phyloP scores from a whole-genome alignment of 2,329 filamentous ascomycete species.

The Botrytis galanthina region DNA sequence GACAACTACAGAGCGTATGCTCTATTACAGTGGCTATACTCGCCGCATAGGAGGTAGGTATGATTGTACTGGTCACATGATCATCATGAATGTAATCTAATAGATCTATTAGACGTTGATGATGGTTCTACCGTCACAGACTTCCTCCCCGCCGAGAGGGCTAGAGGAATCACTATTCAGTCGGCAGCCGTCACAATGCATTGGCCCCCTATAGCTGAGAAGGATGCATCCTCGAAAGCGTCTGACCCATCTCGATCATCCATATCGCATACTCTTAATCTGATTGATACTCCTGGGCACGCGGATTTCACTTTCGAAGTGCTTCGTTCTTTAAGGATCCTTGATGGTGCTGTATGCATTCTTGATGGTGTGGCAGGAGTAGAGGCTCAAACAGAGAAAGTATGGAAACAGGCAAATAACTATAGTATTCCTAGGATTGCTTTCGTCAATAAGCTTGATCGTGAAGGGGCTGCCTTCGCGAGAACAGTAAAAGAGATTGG shows the following conservation, averaged over 20 bases:
- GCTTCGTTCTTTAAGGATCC: conserved; percentile 79
- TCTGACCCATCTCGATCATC: conserved; percentile 49
- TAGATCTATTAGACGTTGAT: conserved; percentile 67
- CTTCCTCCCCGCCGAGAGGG: conserved; percentile 88
- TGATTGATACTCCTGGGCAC: conserved; percentile 95
- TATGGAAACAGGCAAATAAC: conserved; percentile 86
- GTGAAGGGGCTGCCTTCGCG: conserved; percentile 78
- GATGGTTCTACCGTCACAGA: conserved; percentile 96
- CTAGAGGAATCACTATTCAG: conserved; percentile 94
- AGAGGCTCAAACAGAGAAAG: conserved; percentile 94
- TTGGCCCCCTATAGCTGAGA: conserved; percentile 65
- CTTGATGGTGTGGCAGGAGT: conserved; percentile 91
- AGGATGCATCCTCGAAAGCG: conserved; percentile 27
- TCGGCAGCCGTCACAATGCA: conserved; percentile 93
- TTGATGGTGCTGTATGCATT: conserved; percentile 90
- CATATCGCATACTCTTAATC: conserved; percentile 70
- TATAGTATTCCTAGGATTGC: conserved; percentile 82
- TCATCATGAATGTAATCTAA: conserved; percentile 7
- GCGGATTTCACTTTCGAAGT: conserved; percentile 98
- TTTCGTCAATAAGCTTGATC: conserved; percentile 82
- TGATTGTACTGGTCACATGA: conserved; percentile 19
- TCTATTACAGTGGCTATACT: conserved; percentile 91
- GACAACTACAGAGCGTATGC: conserved; percentile 97
- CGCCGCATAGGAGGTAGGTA: conserved; percentile 74
- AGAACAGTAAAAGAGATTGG: conserved; percentile 85